Conservation (phyloP, 352 stramenopile species). For the Pythium guiyangense region DNA sequence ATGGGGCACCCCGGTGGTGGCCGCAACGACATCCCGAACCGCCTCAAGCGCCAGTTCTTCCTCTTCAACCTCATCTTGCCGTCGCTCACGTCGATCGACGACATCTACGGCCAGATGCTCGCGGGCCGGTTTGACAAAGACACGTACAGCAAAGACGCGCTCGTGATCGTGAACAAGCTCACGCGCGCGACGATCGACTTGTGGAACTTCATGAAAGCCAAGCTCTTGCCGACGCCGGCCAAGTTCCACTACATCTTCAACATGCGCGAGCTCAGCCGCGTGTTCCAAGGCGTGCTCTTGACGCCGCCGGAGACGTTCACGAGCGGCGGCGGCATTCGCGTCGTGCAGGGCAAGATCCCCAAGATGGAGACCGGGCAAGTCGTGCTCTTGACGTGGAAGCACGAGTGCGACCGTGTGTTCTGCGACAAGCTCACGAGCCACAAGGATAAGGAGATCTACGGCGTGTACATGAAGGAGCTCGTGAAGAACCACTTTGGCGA, state of each 20-base stretch:
- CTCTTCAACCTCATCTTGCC: conserved; percentile 98
- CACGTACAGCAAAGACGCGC: conserved; percentile 76
- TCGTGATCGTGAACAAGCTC: conserved; percentile 90
- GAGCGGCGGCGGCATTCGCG: conserved; percentile 80
- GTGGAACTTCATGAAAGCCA: conserved; percentile 97
- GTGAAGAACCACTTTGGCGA: conserved; percentile 90
- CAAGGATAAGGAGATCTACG: conserved; percentile 96
- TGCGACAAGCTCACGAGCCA: conserved; percentile 97
- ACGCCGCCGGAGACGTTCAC: conserved; percentile 95
- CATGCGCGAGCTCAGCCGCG: conserved; percentile 96
- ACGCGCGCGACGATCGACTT: conserved; percentile 95
- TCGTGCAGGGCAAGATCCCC: conserved; percentile 79
- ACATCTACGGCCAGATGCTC: conserved; percentile 99
- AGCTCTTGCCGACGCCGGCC: conserved; percentile 95
- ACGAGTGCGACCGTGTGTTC: conserved; percentile 98
- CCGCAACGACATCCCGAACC: conserved; percentile 99
- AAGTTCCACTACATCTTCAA: conserved; percentile 99
- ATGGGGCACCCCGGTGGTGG: conserved; percentile 97
- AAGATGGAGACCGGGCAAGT: conserved; percentile 91
- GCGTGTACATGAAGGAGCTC: conserved; percentile 90
- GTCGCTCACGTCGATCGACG: conserved; percentile 97
- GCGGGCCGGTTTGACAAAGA: conserved; percentile 91
- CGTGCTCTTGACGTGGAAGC: conserved; percentile 95
- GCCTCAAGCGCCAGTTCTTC: conserved; percentile 99
- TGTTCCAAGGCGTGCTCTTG: conserved; percentile 97